Evolutionary conservation across 371 early-diverging fungal species (phyloP).

Genomic region (Mortierella sp.): DNA sequence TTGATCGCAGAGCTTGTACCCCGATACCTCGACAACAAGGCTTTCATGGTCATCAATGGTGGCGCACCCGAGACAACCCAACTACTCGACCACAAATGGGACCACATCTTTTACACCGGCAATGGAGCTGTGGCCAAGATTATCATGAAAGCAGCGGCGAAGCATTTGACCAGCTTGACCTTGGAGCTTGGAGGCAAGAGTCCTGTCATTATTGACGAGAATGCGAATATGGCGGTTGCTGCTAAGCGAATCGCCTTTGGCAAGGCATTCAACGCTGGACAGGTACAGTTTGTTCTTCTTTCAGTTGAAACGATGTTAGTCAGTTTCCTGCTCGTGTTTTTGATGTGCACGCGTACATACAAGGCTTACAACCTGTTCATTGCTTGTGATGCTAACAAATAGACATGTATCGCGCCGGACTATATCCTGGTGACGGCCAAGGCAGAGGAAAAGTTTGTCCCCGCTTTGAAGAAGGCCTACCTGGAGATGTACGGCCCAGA

Average conservation of each 20-base stretch:
- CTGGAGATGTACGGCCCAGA: constrained; percentile 66
- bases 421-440: constrained; percentile 78
- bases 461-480: constrained; percentile 65
- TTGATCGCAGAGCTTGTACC: constrained; percentile 74
- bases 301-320: background rate
- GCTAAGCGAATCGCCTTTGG: constrained; percentile 88
- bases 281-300: constrained; percentile 60
- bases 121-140: constrained; percentile 83
- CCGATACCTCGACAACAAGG: constrained; percentile 79
- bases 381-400: background rate
- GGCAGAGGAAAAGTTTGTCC: constrained; percentile 64
- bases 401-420: constrained; percentile 92
- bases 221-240: constrained; percentile 72
- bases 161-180: constrained; percentile 79
- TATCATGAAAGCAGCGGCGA: constrained; percentile 81
- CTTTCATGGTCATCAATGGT: constrained; percentile 83
- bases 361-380: background rate
- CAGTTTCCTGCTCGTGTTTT: background rate
- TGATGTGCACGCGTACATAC: background rate
- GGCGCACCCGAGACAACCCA: constrained; percentile 82
- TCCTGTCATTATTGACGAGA: constrained; percentile 80
- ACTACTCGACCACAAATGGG: constrained; percentile 78
- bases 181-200: constrained; percentile 92
- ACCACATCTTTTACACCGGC: constrained; percentile 94
- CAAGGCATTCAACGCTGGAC: constrained; percentile 88